Conservation (phyloP, 2,329 filamentous ascomycete genomes). For the Colletotrichum sp. region DNA sequence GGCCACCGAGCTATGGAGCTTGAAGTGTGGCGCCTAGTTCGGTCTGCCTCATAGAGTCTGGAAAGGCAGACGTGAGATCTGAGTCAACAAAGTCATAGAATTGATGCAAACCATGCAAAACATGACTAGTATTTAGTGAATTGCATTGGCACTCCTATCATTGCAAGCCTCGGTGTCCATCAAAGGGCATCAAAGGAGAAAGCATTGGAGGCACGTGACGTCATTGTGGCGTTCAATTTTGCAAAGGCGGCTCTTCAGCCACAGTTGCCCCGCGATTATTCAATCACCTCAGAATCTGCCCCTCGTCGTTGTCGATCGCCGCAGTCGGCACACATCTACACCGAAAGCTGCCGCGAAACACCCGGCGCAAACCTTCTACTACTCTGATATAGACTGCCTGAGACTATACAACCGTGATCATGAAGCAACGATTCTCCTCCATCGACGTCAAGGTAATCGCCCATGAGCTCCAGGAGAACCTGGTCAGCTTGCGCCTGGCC, state of each 20-base stretch:
- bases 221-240: conserved; percentile 9
- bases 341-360: neutral
- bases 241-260: conserved; percentile 8
- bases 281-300: conserved; percentile 15
- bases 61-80: neutral
- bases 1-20: neutral
- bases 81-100: neutral
- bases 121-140: neutral
- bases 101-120: neutral
- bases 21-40: neutral
- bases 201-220: conserved; percentile 7
- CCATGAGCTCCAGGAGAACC: conserved; percentile 81
- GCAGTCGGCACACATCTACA: neutral
- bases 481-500: conserved; percentile 80
- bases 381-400: neutral
- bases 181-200: neutral
- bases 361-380: neutral
- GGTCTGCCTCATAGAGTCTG: neutral
- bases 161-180: neutral
- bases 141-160: neutral
- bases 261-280: conserved; percentile 21
- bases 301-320: neutral
- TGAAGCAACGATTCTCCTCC: conserved; percentile 85
- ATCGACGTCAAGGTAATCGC: conserved; percentile 87
- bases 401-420: conserved; percentile 38